Conservation (phyloP, 176 grass and related monocot species). For the Puccinellia tenuiflora region DNA sequence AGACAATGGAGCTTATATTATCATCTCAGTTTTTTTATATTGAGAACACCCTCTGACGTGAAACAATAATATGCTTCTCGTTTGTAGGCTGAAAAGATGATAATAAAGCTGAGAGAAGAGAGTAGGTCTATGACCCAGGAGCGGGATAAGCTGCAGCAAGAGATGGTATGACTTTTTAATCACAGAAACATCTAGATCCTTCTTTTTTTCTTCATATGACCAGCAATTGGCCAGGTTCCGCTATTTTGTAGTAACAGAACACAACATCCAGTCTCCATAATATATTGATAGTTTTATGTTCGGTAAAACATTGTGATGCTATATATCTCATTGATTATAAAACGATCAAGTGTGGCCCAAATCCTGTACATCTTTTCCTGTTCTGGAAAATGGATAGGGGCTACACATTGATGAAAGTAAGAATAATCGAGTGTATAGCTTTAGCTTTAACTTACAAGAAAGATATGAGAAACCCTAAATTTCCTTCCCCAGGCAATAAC, state of each 20-base stretch:
- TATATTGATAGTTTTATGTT: not conserved
- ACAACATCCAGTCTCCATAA: not conserved
- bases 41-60: not conserved
- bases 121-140: constrained; percentile 58
- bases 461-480: not conserved
- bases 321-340: not conserved
- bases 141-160: constrained; percentile 69
- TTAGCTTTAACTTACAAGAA: not conserved
- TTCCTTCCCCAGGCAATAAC: not conserved
- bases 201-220: not conserved
- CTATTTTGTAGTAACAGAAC: not conserved
- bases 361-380: not conserved
- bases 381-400: not conserved
- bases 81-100: constrained; percentile 83
- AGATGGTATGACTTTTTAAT: constrained; percentile 54
- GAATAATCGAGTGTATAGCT: not conserved
- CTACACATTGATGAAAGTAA: not conserved
- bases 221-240: not conserved
- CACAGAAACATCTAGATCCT: not conserved
- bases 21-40: not conserved
- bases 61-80: not conserved
- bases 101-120: constrained; percentile 72
- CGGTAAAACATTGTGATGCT: not conserved
- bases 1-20: not conserved
- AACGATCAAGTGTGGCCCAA: not conserved